phyloP scores from a whole-genome alignment of 2,329 filamentous ascomycete species.

The Fusarium virguliforme region DNA sequence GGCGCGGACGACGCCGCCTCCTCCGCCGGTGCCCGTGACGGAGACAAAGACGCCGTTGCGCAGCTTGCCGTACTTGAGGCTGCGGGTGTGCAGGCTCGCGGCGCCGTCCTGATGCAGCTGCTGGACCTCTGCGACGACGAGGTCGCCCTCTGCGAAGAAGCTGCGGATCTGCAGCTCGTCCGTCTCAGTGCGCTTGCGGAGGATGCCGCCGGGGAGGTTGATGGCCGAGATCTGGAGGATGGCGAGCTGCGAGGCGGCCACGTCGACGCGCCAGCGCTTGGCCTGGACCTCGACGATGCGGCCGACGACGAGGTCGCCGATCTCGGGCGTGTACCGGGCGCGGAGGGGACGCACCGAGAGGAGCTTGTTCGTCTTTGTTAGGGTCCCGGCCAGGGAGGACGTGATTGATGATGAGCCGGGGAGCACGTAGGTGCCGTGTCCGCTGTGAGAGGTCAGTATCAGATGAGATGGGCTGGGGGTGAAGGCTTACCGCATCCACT shows the following conservation, averaged over 20 bases:
- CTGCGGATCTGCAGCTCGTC: conserved; percentile 97
- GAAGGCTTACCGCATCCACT: conserved; percentile 86
- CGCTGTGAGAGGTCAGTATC: conserved; percentile 62
- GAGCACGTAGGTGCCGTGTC: conserved; percentile 90
- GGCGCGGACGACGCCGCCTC: conserved; percentile 86
- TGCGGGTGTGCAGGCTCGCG: conserved; percentile 90
- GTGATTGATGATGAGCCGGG: conserved; percentile 78
- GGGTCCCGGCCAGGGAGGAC: conserved; percentile 90
- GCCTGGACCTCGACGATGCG: conserved; percentile 96
- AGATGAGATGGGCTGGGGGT: conserved; percentile 9
- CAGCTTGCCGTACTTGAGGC: conserved; percentile 94
- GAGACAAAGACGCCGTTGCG: conserved; percentile 92
- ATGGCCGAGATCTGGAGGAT: conserved; percentile 89
- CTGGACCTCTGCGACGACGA: conserved; percentile 96
- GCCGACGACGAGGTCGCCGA: conserved; percentile 94
- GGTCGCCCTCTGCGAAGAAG: conserved; percentile 97
- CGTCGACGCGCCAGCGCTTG: conserved; percentile 94
- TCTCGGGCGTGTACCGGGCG: conserved; percentile 94
- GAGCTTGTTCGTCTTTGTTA: conserved; percentile 96
- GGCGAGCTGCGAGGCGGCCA: conserved; percentile 89
- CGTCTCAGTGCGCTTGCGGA: conserved; percentile 91
- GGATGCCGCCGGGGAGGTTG: conserved; percentile 93
- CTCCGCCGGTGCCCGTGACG: conserved; percentile 86
- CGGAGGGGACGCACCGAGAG: conserved; percentile 92
- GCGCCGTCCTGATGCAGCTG: conserved; percentile 87